A percentile compares a stretch with the other conserved stretches of the same genome.
Evolutionary conservation across 805 yeast species (phyloP).

Genomic region (Torulaspora indica): DNA sequence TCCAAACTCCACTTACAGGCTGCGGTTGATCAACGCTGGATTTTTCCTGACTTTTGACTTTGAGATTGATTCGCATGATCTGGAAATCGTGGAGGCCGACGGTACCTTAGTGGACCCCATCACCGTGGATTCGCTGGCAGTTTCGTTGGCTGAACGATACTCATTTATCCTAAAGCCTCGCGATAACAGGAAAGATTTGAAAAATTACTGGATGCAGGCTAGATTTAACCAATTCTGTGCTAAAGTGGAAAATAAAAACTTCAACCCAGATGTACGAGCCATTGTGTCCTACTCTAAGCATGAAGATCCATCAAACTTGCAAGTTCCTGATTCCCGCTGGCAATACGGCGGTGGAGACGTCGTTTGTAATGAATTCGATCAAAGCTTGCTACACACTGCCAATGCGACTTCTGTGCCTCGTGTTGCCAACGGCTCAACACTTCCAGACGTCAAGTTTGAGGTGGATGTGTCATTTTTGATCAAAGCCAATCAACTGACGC

Average conservation of each 20-base stretch:
- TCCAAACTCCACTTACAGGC: conserved; percentile 43
- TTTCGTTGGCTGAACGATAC: conserved; percentile 67
- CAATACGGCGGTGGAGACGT: conserved; percentile 23
- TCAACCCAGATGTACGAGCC: conserved; percentile 36
- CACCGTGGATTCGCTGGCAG: conserved; percentile 40
- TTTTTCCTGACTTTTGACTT: conserved; percentile 48
- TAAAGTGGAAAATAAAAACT: conserved; percentile 33
- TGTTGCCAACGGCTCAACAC: conserved; percentile 15
- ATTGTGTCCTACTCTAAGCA: conserved; percentile 29
- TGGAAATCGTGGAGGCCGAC: conserved; percentile 50
- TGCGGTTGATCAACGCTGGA: conserved; percentile 48
- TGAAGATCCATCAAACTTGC: conserved; percentile 5
- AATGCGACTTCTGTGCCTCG: conserved; percentile 21
- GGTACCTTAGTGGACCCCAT: conserved; percentile 48
- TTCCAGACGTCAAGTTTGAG: conserved; percentile 16
- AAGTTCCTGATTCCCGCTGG: conserved; percentile 14
- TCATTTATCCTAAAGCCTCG: conserved; percentile 51
- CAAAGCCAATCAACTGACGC: conserved; percentile 22
- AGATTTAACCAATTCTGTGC: conserved; percentile 38
- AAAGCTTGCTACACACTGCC: conserved; percentile 22
- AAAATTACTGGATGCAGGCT: conserved; percentile 42
- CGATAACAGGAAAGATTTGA: conserved; percentile 42
- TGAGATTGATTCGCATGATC: conserved; percentile 47
- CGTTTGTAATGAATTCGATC: conserved; percentile 29
- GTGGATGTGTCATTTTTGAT: conserved; percentile 29